Percentiles rank a stretch among this genome's conserved stretches.
These are phyloP conservation scores for Suhomyces wounanorum DNA, from an alignment of 1,139 yeast species.

Conservation along the genomic window DNA sequence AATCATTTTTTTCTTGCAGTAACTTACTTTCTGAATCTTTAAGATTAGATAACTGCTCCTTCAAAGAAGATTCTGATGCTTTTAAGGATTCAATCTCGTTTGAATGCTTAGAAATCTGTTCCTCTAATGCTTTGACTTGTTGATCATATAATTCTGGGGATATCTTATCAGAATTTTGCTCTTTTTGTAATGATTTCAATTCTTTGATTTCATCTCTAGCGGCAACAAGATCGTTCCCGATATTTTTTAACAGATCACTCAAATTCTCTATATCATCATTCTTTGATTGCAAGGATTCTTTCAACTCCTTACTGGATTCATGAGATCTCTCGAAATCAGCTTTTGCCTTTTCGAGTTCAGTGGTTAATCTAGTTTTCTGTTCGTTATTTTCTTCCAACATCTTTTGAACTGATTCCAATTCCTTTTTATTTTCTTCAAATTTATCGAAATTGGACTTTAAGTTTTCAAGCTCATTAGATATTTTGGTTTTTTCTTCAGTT, in stretches of 20 bases:
- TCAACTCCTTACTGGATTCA: constrained; percentile 21
- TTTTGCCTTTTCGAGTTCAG: constrained; percentile 6
- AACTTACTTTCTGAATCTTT: background rate
- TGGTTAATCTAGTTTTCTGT: constrained; percentile 1
- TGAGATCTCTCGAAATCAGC: constrained; percentile 5
- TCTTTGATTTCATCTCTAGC: constrained; percentile 45
- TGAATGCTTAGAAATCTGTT: constrained; percentile 9
- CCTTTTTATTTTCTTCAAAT: constrained; percentile 14
- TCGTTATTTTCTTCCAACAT: constrained; percentile 2
- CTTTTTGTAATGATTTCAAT: constrained; percentile 16
- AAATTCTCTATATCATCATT: constrained; percentile 58
- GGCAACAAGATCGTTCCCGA: constrained; percentile 75
- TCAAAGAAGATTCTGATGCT: constrained; percentile 1
- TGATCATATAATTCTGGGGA: constrained; percentile 12
- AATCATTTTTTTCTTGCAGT: background rate
- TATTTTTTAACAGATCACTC: constrained; percentile 69
- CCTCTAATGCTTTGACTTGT: constrained; percentile 11
- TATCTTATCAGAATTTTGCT: background rate
- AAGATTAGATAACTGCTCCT: background rate
- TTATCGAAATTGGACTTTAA: constrained; percentile 4
- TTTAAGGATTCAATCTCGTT: constrained; percentile 2
- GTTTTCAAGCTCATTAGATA: constrained; percentile 5
- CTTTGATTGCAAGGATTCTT: constrained; percentile 29
- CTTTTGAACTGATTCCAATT: background rate
- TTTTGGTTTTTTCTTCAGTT: constrained; percentile 4